Evolutionary conservation across 371 early-diverging fungal species (phyloP), one percentile per base, ranked within the genome.

Genomic region (Funneliformis caledonium): DNA sequence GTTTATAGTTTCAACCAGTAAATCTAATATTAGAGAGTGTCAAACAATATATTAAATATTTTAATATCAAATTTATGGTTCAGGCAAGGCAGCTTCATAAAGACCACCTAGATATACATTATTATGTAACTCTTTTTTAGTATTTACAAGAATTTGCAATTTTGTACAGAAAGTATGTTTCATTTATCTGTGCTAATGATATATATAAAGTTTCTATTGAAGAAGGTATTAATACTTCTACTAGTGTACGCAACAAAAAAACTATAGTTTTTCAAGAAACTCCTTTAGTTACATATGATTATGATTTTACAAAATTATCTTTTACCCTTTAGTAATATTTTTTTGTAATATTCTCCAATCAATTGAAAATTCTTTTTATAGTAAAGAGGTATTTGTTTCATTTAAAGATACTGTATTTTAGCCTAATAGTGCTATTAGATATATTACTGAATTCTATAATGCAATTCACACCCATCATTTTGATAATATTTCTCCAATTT

Each of bases 171-270:
- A 16, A 68, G 19, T 7, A 68, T 43, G 37, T 37, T 42, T 16
- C 68, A 42, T 42, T 68, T 19, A 68, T 68, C 3, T 68, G 11
- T 68, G 68, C 68, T 8, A 14, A 68, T 68, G 68, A 68, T 68
- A 68, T 43, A 14, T 14, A 68, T 43, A 68, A 68, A 6, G 42
- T 68, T 42, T 16, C 68, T 43, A 68, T 68, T 42, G 45, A 43
- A 2, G 45, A 68, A 68, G 10, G 7, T 45, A 4, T 68, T 26
- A 37, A 26, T 37, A 68, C 68, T 37, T 68, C 68, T 14, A 68
- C 45, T 42, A 19, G 68, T 14, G 7, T 68, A 31, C 43, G 42
- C 9, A 68, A 68, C 16, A 68, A 33, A 68, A 10, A 42, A 19
- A 19, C 42, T 33, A 42, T 42, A 1, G 16, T 68, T 9, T 37